phyloP scores from a whole-genome alignment of 345 rosid species.

The Arabis alpina region DNA sequence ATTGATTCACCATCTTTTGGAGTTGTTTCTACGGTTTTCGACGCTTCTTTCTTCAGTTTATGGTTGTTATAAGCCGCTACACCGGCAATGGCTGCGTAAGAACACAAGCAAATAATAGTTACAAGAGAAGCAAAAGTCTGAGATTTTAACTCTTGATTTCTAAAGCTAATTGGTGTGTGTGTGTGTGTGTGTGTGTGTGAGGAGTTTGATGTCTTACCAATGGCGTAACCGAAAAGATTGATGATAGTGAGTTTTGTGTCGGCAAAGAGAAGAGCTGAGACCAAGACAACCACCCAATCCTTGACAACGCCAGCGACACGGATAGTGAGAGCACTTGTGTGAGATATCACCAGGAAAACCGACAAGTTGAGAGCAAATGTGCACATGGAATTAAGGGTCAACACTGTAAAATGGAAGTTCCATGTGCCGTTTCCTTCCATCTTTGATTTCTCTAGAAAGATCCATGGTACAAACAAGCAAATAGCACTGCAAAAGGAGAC shows the following conservation, averaged over 20 bases:
- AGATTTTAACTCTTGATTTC: neutral
- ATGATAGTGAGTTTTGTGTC: conserved; percentile 90
- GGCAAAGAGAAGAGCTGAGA: conserved; percentile 89
- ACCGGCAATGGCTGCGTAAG: conserved; percentile 77
- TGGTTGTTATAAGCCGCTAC: conserved; percentile 95
- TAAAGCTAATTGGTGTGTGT: neutral
- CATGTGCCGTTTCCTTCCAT: conserved; percentile 80
- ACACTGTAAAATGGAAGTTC: conserved; percentile 69
- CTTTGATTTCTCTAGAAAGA: conserved; percentile 88
- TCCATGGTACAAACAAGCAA: conserved; percentile 91
- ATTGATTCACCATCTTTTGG: conserved; percentile 50
- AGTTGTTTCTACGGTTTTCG: conserved; percentile 44
- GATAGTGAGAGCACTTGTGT: conserved; percentile 96
- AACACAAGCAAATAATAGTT: conserved; percentile 9
- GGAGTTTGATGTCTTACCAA: conserved; percentile 59
- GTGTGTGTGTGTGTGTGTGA: too few species aligned
- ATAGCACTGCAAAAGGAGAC: conserved; percentile 66
- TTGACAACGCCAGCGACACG: conserved; percentile 99
- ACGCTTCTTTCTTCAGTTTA: conserved; percentile 87
- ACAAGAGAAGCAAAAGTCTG: neutral
- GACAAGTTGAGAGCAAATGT: conserved; percentile 98
- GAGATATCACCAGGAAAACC: conserved; percentile 94
- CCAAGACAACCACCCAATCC: conserved; percentile 97
- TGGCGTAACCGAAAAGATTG: conserved; percentile 85
- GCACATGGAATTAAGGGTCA: conserved; percentile 82